Base-by-base conservation (phyloP, 768 basidiomycete species). In the Rubroboletus pulcherrimus region DNA sequence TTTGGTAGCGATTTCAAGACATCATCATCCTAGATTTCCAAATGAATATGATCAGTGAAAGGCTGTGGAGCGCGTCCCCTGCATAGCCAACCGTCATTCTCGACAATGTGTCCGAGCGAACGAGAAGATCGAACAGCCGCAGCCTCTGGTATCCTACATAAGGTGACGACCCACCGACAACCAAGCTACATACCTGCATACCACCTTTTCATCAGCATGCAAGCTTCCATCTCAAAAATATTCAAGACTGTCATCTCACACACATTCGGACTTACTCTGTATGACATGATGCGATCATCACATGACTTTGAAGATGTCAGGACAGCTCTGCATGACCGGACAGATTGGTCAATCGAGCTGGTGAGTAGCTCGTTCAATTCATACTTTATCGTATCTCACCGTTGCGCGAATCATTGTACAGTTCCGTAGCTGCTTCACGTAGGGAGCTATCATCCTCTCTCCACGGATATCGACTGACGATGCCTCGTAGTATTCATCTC, bases 281-380 rank as follows among this genome's bases (percentile, higher is more conserved):
- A 68, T 1, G 34, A 66, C 10, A 58, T 47, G 54, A 53, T 67
- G 37, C 38, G 1, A 14, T 51, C 59, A 2, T 67, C 64, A 8
- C 21, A 5, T 4, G 64, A 66, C 52, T 67, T 67, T 43, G 43
- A 61, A 40, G 66, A 66, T 3, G 56, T 67, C 57, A 66, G 44
- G 21, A 11, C 7, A 26, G 48, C 34, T 42, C 41, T 67, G 40
- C 53, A 58, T n/a, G 59, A 61, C 9, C 48, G 64, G 4, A 59
- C 34, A 6, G 42, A 53, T n/a, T 61, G 66, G 61, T 61, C 64
- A 5, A 63, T 68, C 1, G 66, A 68, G 5, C 37, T 66, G 0
- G 66, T 67, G 19, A 58, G 61, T 14, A 29, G 8, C 29, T 38
- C 2, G 12, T 17, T 21, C 5, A 30, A 4, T 26, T 24, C 24